A percentile compares a stretch with the other conserved stretches of the same genome.
phyloP scores from a whole-genome alignment of 352 stramenopile genomes.

The Aphanomyces euteiches region DNA sequence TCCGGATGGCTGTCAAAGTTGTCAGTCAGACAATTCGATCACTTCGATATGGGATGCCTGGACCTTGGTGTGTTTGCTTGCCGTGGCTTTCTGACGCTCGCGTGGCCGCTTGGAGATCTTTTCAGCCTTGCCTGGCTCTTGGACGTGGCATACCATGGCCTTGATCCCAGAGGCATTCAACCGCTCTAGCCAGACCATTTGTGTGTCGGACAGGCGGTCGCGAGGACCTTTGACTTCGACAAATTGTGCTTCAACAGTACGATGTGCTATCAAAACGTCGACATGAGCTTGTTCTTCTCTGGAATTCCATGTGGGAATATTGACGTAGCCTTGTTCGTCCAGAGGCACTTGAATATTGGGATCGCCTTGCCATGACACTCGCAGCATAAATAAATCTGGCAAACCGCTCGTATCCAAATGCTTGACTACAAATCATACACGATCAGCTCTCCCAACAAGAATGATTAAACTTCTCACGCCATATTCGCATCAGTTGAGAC shows the following conservation, averaged over 20 bases:
- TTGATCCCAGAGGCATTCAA: conserved; percentile 57
- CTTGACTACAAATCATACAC: neutral
- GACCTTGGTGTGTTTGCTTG: neutral
- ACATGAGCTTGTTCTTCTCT: conserved; percentile 29
- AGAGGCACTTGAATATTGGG: no score
- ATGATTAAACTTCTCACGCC: neutral
- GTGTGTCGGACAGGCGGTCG: conserved; percentile 78
- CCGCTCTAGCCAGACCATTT: conserved; percentile 71
- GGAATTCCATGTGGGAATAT: neutral
- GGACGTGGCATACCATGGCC: conserved; percentile 38
- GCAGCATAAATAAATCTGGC: conserved; percentile 61
- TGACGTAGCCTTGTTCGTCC: neutral
- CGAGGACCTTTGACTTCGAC: conserved; percentile 86
- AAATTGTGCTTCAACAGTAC: conserved; percentile 44
- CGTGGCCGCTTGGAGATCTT: neutral
- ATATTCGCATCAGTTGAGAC: neutral
- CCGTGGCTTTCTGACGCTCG: neutral
- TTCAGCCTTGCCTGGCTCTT: conserved; percentile 2
- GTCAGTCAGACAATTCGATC: no score
- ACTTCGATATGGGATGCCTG: neutral
- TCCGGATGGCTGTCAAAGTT: neutral
- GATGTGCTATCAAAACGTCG: conserved; percentile 1
- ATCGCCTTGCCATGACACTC: conserved; percentile 29
- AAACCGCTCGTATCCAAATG: conserved; percentile 47
- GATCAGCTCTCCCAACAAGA: neutral